Base-by-base conservation (phyloP, 1,284 basidiomycete genomes). In the Pisolithus thermaeus region DNA sequence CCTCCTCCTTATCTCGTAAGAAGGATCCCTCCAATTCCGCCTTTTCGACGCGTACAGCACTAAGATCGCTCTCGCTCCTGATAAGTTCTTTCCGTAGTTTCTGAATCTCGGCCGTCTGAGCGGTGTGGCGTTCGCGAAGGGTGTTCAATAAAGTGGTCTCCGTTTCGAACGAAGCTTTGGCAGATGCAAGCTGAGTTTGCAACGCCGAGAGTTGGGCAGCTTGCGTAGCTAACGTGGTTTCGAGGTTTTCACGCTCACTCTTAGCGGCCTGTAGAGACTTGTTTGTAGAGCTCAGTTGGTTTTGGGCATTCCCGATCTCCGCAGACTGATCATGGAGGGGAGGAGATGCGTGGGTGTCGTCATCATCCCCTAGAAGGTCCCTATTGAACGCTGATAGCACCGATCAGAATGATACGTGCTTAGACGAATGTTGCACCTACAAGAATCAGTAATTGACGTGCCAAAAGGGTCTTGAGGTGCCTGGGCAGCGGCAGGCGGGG, bases 1-100 rank as follows among this genome's bases (percentile, higher is more conserved):
- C 84, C 55, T 98, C 95, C 68, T 99, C 97, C 71, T 97, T 97
- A 69, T 98, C 97, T 32, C 89, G 79, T 58, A 99, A 68, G 51
- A 97, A 78, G 0, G 80, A 72, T 30, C 94, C 92, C 67, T 97
- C 95, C 11, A 97, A 76, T 70, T 99, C 96, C 25, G 87, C 78
- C 73, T 96, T 97, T 71, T 98, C 95, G 20, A 93, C 83, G 35
- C 87, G 79, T 49, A 97, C 67, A 4, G 87, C 94, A 58, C 90
- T 94, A 32, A 99, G 77, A 60, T 97, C 93, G 63, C 91, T 94
- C 71, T 99, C 95, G 3, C 89, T 87, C 44, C 79, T 78, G 59
- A 99, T 99, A 32, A 97, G 73, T 49, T 97, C 88, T 51, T 88
- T 81, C 48, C 84, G 79, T 1, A 85, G 71, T 64, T 82, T 84